Base-by-base conservation (phyloP, 1,139 yeast species). In the Yueomyces sp. region DNA sequence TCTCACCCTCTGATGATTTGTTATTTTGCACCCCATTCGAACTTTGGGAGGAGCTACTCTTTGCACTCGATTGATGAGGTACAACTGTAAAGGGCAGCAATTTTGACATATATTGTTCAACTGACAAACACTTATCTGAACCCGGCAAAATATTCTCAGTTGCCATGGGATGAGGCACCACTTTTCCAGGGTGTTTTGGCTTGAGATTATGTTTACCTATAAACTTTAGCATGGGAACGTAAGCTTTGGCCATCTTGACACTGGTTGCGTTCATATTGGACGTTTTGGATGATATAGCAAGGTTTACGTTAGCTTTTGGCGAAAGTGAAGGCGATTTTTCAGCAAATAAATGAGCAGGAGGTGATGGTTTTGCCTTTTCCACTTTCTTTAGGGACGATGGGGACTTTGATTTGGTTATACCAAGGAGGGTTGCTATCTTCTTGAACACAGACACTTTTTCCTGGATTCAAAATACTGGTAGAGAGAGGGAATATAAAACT, bases 151-250 rank as follows among this genome's bases (percentile, higher is more conserved):
- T 52, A 49, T 73, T 64, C 61, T 52, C 48, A 4, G 70, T 69
- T 46, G 72, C 72, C 54, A 68, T 68, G 50, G 69, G 72, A 50
- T 70, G 76, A 56, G 80, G 63, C 27, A 55, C 57, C 27, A 51
- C 46, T 37, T 49, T 47, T n/a, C 44, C 52, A 37, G 49, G 34
- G 36, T 51, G 44, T 8, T 46, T 46, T 12, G 47, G 41, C 26
- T 75, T 66, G 1, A 59, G 53, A 38, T 55, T 60, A 41, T 48
- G 52, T 3, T 75, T 75, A 6, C 85, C 85, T 34, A 78, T 74
- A 53, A 78, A 78, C 57, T 75, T 78, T 55, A 78, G 78, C 54
- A 72, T 66, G 6, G 81, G 84, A 29, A 67, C 68, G 57, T 74
- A 63, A 8, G 50, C 48, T 46, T 60, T 56, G 25, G 69, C 67